phyloP scores from a whole-genome alignment of 1,284 basidiomycete species.

The Naganishia albida region DNA sequence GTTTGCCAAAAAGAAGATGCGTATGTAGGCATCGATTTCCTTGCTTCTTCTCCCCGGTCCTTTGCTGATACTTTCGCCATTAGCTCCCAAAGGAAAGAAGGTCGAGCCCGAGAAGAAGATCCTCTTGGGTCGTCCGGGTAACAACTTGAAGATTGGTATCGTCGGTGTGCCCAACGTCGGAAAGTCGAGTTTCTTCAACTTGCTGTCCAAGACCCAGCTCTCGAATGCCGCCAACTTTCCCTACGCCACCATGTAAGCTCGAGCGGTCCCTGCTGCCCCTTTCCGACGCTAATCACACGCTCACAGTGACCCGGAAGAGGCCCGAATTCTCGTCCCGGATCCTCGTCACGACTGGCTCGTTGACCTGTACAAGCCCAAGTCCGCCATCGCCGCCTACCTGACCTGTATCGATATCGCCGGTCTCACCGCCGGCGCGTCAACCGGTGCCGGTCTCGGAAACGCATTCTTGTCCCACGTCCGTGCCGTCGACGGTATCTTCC shows the following conservation, averaged over 20 bases:
- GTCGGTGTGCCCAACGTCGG: slow-evolving; percentile 95
- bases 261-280: neutral
- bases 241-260: slow-evolving; percentile 80
- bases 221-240: slow-evolving; percentile 98
- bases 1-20: slow-evolving; percentile 33
- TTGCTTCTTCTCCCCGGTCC: neutral
- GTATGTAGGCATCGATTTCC: slow-evolving; percentile 29
- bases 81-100: slow-evolving; percentile 57
- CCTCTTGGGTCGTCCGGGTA: slow-evolving; percentile 82
- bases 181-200: slow-evolving; percentile 94
- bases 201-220: slow-evolving; percentile 84
- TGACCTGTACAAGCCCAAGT: slow-evolving; percentile 84
- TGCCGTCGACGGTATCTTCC: slow-evolving; percentile 99
- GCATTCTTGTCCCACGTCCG: slow-evolving; percentile 97
- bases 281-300: neutral
- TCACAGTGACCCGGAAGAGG: slow-evolving; percentile 69
- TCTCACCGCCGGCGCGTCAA: slow-evolving; percentile 93
- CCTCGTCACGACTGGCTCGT: slow-evolving; percentile 92
- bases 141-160: slow-evolving; percentile 86
- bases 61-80: neutral
- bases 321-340: slow-evolving; percentile 97
- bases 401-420: slow-evolving; percentile 99
- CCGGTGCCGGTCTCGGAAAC: slow-evolving; percentile 96
- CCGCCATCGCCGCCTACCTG: slow-evolving; percentile 87
- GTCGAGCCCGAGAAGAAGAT: slow-evolving; percentile 71